Conservation (phyloP, 2,329 filamentous ascomycete genomes). For the Fusarium xyrophilum region DNA sequence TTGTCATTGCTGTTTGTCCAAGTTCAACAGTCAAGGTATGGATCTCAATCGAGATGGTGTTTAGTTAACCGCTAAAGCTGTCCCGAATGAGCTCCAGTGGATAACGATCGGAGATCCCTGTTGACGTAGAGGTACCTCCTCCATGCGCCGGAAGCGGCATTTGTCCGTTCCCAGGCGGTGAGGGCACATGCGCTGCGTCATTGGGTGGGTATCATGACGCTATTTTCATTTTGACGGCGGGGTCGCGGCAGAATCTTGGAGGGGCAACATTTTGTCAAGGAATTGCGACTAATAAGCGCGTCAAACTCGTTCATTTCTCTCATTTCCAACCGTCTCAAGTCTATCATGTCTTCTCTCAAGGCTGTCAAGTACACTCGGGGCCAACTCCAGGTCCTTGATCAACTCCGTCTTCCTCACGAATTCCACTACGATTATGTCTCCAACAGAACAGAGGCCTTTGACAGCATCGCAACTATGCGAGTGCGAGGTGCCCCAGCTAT, state of each 20-base stretch:
- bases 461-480: constrained; percentile 82
- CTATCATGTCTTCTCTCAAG: constrained; percentile 66
- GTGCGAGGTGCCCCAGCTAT: constrained; percentile 88
- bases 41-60: constrained; percentile 24
- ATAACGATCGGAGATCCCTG: constrained; percentile 13
- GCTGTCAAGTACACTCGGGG: constrained; percentile 79
- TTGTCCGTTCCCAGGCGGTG: constrained; percentile 43
- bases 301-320: background rate
- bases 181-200: background rate
- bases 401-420: constrained; percentile 81
- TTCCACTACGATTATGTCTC: constrained; percentile 78
- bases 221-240: constrained; percentile 36
- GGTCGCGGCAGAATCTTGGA: constrained; percentile 46
- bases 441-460: constrained; percentile 77
- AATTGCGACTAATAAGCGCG: constrained; percentile 4
- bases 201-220: constrained; percentile 33
- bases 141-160: constrained; percentile 37
- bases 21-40: constrained; percentile 15
- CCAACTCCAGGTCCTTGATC: constrained; percentile 78
- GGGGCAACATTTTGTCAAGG: constrained; percentile 36
- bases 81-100: constrained; percentile 34
- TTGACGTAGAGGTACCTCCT: constrained; percentile 27
- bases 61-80: constrained; percentile 33
- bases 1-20: constrained; percentile 43
- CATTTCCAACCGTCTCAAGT: background rate